Evolutionary conservation across 2,329 filamentous ascomycete species (phyloP).

Genomic region (Dothideomycetes sp.): DNA sequence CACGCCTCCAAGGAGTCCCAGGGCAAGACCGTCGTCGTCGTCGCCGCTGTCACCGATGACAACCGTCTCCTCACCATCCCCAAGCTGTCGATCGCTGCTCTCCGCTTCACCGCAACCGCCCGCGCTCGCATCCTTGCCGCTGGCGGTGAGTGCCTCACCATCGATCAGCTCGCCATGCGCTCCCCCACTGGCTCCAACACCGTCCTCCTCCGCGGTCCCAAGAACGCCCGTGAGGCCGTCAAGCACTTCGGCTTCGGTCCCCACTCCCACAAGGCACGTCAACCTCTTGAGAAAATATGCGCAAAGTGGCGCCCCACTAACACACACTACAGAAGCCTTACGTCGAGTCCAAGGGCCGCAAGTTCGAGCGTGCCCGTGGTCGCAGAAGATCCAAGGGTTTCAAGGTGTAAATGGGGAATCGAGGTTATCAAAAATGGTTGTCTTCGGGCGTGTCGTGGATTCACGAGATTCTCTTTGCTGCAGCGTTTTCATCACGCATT

Average conservation of each 20-base stretch:
- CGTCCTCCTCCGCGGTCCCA: slow-evolving; percentile 90
- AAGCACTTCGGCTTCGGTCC: slow-evolving; percentile 99
- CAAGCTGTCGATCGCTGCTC: slow-evolving; percentile 86
- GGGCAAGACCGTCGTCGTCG: slow-evolving; percentile 80
- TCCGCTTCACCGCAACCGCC: slow-evolving; percentile 93
- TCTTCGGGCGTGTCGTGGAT: slow-evolving; percentile 9
- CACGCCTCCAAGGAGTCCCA: slow-evolving; percentile 44
- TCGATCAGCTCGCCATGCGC: slow-evolving; percentile 94
- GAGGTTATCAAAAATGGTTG: slow-evolving; percentile 10
- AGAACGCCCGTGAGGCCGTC: slow-evolving; percentile 94
- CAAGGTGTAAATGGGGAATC: slow-evolving; percentile 73
- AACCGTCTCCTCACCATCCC: slow-evolving; percentile 84
- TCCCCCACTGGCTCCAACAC: slow-evolving; percentile 96
- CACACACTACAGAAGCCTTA: slow-evolving; percentile 66
- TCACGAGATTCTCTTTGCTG: slow-evolving; percentile 10
- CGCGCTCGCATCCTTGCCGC: slow-evolving; percentile 87
- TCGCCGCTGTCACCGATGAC: slow-evolving; percentile 96
- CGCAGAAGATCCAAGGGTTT: slow-evolving; percentile 97
- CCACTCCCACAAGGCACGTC: slow-evolving; percentile 85
- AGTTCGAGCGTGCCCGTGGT: slow-evolving; percentile 99
- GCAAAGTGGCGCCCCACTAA: slow-evolving; percentile 8
- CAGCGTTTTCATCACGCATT: slow-evolving; percentile 8
- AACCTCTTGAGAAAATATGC: background rate
- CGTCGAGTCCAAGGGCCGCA: slow-evolving; percentile 96
- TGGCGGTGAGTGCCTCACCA: slow-evolving; percentile 87